Evolutionary conservation across 768 basidiomycete genomes (phyloP).

Genomic region (Mycena vitilis): DNA sequence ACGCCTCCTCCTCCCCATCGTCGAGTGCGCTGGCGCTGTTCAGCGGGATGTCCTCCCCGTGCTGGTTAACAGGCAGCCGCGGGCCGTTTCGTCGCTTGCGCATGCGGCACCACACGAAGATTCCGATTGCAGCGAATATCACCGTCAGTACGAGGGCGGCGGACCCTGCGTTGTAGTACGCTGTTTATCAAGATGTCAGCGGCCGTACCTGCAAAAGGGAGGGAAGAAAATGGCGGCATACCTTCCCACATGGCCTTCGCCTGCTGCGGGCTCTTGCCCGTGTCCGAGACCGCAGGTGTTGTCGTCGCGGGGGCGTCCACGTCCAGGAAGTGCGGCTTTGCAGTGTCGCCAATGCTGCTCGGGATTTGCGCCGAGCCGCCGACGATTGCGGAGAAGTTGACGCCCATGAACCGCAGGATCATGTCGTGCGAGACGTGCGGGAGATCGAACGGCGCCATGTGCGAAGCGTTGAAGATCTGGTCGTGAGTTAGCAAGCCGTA

Average conservation of each 20-base stretch:
- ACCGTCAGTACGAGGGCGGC: conserved; percentile 86
- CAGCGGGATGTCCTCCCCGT: conserved; percentile 81
- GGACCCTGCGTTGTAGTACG: conserved; percentile 95
- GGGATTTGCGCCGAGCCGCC: conserved; percentile 87
- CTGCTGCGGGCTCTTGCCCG: conserved; percentile 77
- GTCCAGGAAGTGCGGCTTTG: conserved; percentile 73
- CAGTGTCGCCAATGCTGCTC: conserved; percentile 78
- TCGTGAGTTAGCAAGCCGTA: not conserved
- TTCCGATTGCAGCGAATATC: conserved; percentile 72
- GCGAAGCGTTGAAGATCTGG: conserved; percentile 92
- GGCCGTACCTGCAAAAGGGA: not conserved
- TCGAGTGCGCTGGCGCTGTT: conserved; percentile 52
- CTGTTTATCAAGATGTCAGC: conserved; percentile 50
- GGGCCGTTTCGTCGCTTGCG: conserved; percentile 55
- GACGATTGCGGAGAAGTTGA: conserved; percentile 84
- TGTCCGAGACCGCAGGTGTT: conserved; percentile 49
- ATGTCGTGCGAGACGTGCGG: conserved; percentile 94
- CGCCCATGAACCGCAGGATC: conserved; percentile 97
- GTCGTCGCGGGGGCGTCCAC: conserved; percentile 49
- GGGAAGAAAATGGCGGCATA: conserved; percentile 44
- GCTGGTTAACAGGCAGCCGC: conserved; percentile 50
- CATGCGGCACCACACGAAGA: conserved; percentile 83
- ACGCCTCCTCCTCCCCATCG: conserved; percentile 50
- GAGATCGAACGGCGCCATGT: conserved; percentile 93
- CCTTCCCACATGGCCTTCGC: conserved; percentile 94